Evolutionary conservation across 169 alveolate genomes (phyloP).

Genomic region (Plasmodium yoelii): DNA sequence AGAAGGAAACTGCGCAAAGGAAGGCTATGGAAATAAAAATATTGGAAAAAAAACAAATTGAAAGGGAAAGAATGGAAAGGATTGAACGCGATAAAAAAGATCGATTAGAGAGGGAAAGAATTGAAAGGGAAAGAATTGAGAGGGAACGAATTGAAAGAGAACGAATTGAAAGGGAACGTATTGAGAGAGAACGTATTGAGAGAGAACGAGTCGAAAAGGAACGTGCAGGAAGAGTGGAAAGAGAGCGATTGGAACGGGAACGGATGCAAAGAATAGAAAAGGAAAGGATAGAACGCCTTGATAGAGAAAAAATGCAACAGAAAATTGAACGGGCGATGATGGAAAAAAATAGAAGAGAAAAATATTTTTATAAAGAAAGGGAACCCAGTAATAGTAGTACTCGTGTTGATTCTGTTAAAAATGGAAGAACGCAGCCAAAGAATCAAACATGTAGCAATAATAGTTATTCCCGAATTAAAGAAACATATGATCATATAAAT

Average conservation of each 20-base stretch:
- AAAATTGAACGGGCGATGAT: conserved; percentile 4
- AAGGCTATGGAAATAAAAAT: conserved; percentile 74
- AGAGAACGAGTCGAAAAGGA: conserved; percentile 16
- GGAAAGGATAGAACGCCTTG: conserved; percentile 40
- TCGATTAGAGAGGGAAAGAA: conserved; percentile 5
- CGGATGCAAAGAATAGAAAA: not conserved
- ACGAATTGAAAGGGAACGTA: conserved; percentile 25
- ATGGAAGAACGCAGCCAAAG: conserved; percentile 7
- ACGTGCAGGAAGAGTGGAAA: conserved; percentile 11
- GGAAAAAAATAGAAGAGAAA: conserved; percentile 23
- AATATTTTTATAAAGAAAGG: not conserved
- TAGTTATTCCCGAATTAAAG: conserved; percentile 44
- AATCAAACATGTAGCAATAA: conserved; percentile 19
- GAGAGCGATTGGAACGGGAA: conserved; percentile 25
- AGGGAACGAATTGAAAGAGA: too few relatives aligned
- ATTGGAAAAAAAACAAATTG: conserved; percentile 52
- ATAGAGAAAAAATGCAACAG: conserved; percentile 33
- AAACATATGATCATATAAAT: conserved; percentile 24
- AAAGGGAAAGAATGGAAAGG: conserved; percentile 28
- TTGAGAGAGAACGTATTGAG: conserved; percentile 11
- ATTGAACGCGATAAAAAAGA: conserved; percentile 18
- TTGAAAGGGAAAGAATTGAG: conserved; percentile 12
- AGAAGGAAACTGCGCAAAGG: conserved; percentile 48
- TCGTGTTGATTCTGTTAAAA: conserved; percentile 5
- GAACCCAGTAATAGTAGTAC: not conserved